Evolutionary conservation across 2,329 filamentous ascomycete species (phyloP), one percentile per base, ranked within the genome.

Genomic region (Colletotrichum zoysiae): DNA sequence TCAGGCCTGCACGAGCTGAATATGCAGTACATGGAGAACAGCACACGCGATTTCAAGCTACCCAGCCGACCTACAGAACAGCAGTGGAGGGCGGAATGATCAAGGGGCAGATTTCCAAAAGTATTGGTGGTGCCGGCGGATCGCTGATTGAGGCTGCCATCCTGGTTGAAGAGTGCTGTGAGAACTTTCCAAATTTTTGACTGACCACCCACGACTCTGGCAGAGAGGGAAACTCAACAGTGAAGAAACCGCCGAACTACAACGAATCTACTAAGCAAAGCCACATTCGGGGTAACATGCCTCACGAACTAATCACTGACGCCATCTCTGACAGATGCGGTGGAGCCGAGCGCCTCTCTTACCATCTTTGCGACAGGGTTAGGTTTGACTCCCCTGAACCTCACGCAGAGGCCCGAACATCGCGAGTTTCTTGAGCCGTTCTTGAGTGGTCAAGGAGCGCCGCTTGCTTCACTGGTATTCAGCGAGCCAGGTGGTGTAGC

Each of bases 311-410:
- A 3, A 1, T 2, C 5, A 16, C 11, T 57, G 30, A 57, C 35
- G 16, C 18, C 8, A 40, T 23, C 23, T 33, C 20, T 23, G 3
- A 40, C 5, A 57, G 55, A 57, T 74, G 79, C 84, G 1, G 82
- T 86, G 46, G 87, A 90, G 71, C 83, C 84, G 0, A 84, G 83
- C 20, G 81, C 84, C 0, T 81, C 85, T 0, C 74, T 89, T 23
- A 88, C 86, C 0, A 83, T 89, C 20, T 82, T 88, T 50, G 85
- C 81, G 0, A 89, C 85, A 1, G 86, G 84, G 0, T 77, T 89
- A 3, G 87, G 87, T 0, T 75, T 89, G 42, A 86, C 82, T 1
- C 86, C 87, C 1, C 76, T 90, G 44, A 82, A 86, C 62, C 75
- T 88, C 44, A 82, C 78, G 1, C 80, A 83, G 65, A 78, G 40